A percentile compares a stretch with the other conserved stretches of the same genome.
Conservation (phyloP, 2,329 filamentous ascomycete species). For the Colletotrichum destructivum region DNA sequence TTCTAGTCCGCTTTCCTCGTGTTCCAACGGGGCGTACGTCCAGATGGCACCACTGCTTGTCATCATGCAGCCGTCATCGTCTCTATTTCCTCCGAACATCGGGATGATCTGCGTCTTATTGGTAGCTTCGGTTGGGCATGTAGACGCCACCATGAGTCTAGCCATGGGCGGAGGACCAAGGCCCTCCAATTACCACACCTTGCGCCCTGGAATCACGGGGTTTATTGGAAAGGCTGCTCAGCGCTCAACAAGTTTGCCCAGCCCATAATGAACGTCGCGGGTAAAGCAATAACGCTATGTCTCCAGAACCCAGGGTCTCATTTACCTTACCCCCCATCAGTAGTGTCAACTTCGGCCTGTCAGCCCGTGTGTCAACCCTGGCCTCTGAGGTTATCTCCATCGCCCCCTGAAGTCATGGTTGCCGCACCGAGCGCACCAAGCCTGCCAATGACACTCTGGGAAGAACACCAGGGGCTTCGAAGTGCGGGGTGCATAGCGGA, state of each 20-base stretch:
- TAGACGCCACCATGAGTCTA: background rate
- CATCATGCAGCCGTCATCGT: background rate
- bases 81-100: background rate
- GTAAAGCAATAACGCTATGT: too few species aligned
- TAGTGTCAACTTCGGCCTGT: too few species aligned
- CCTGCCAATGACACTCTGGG: background rate
- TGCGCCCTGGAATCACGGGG: background rate
- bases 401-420: background rate
- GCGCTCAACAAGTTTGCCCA: background rate
- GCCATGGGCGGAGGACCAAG: background rate
- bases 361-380: too few species aligned
- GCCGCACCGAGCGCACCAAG: background rate
- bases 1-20: too few species aligned
- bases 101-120: background rate
- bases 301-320: too few species aligned
- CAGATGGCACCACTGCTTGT: background rate
- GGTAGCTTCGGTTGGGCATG: background rate
- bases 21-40: too few species aligned
- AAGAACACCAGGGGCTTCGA: background rate
- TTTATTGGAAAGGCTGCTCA: background rate
- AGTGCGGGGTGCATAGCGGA: slow-evolving; percentile 34
- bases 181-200: background rate
- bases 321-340: too few species aligned
- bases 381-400: too few species aligned
- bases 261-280: too few species aligned